phyloP scores from a whole-genome alignment of 768 basidiomycete species.

The Podaxis mareebaensis region DNA sequence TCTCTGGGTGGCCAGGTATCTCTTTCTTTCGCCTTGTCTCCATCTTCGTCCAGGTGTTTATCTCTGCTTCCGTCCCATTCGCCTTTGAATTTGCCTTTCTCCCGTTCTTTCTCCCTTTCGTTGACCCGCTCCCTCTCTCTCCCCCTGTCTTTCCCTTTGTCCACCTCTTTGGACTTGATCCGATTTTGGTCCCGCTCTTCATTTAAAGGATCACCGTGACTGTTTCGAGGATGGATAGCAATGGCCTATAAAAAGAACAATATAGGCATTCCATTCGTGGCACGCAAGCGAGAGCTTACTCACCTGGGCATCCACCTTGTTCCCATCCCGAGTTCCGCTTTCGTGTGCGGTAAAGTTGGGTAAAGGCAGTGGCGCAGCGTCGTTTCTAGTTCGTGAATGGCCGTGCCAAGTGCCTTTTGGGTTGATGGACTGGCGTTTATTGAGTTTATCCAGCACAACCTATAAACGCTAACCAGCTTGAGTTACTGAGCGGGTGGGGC shows the following conservation, averaged over 20 bases:
- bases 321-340: background rate
- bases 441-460: constrained; percentile 3
- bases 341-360: background rate
- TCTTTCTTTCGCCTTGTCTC: constrained; percentile 12
- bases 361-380: background rate
- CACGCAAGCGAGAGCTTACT: background rate
- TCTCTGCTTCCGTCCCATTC: constrained; percentile 16
- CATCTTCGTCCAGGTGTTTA: constrained; percentile 7
- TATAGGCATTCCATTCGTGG: background rate
- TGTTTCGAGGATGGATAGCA: background rate
- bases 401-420: constrained; percentile 15
- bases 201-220: background rate
- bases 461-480: background rate
- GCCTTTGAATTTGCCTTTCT: background rate
- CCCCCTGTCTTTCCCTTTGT: background rate
- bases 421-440: constrained; percentile 2
- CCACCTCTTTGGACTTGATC: background rate
- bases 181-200: background rate
- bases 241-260: constrained; percentile 9
- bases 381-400: background rate
- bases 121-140: background rate
- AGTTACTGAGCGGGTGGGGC: background rate
- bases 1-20: constrained; percentile 12
- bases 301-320: background rate
- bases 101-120: background rate